Base-by-base conservation (phyloP, 352 stramenopile species). In the Globisporangium ultimum region DNA sequence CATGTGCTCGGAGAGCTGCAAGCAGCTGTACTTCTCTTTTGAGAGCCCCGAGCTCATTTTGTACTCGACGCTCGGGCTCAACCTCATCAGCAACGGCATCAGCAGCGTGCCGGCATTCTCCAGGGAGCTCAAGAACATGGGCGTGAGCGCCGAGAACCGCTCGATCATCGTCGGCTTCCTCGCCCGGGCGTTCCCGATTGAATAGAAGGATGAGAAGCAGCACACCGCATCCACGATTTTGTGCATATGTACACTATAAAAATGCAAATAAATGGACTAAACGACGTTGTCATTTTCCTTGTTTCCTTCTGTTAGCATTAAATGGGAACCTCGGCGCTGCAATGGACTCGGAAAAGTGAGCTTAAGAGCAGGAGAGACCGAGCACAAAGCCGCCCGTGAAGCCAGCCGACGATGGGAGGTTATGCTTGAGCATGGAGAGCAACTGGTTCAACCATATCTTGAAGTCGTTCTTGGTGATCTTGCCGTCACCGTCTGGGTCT, bases 81-180 rank as follows among this genome's bases (percentile, higher is more conserved):
- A 92, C 45, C 76, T 95, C 57, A 90, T 95, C 60, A 87, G 80
- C 70, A 91, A 91, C 52, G 82, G 85, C 54, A 91, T 89, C 58
- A 90, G 77, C 58, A 91, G 79, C 52, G 85, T 95, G 20, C 78
- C 83, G 41, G 72, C 83, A 21, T 95, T 91, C 59, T 93, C 83
- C 12, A 67, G 85, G 17, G 85, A 95, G 63, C 78, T 95, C 43
- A 88, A 89, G 48, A 80, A 60, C 54, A 82, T 93, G 70, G 78
- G 79, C 18, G 77, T 92, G 15, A 84, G 68, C 55, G 72, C 82
- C 18, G 78, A 91, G 40, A 81, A 88, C 47, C 79, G 85, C 12
- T 85, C 85, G 5, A 74, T 95, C 48, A 83, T 95, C 45, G 78
- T 90, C 14, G 76, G 80, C 2, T 93, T 92, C 60, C 65, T 95